Base-by-base conservation (phyloP, 2,329 filamentous ascomycete species). In the Ampelomyces quisqualis region DNA sequence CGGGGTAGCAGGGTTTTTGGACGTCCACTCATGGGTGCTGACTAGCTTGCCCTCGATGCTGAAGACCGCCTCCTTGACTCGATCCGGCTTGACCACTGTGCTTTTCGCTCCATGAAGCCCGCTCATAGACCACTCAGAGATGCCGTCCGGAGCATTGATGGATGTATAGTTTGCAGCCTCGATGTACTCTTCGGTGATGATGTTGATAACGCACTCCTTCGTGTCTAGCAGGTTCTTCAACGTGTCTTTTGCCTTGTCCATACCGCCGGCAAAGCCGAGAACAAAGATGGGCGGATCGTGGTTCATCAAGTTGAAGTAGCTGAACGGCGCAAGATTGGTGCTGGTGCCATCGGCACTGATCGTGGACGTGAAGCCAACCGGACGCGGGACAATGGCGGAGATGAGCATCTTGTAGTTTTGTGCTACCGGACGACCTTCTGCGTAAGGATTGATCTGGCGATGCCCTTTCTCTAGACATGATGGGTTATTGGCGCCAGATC, bases 321-420 rank as follows among this genome's bases (percentile, higher is more conserved):
- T 86, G 68, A 93, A 95, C 0, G 90, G 90, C 0, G 90, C 88
- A 2, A 96, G 77, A 70, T 96, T 97, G 11, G 80, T 81, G 19
- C 71, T 74, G 36, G 50, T 44, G 15, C 86, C 88, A 58, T 90
- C 85, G 26, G 71, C 71, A 2, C 73, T 77, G 23, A 74, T 65
- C 1, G 81, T 85, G 34, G 74, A 77, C 10, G 83, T 68, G 49
- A 84, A 81, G 1, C 80, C 81, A 31, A 96, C 85, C 9, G 91
- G 91, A 9, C 91, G 81, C 1, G 91, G 91, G 11, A 90, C 78
- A 53, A 96, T 81, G 49, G 81, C 82, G 13, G 82, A 87, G 68
- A 96, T 95, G 47, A 96, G 75, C 10, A 96, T 79, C 71, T 95
- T 95, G 79, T 97, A 96, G 77, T 96, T 96, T 71, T 79, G 82